These are phyloP conservation scores for Bipolaris sorokiniana DNA, from an alignment of 2,329 filamentous ascomycete genomes.

Conservation along the genomic window DNA sequence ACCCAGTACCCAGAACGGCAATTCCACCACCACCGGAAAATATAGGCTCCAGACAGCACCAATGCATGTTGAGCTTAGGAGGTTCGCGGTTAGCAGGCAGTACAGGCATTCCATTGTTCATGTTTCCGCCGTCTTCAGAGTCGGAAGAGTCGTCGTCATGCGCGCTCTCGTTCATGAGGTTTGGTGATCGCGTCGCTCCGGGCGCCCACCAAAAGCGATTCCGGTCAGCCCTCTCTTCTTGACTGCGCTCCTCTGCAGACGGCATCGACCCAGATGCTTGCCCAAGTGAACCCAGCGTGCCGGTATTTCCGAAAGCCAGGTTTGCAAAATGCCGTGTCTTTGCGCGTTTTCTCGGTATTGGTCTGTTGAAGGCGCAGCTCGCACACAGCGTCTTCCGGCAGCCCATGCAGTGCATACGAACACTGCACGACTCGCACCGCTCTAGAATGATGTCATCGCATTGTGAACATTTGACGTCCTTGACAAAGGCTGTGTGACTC, in stretches of 20 bases:
- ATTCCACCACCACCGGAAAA: constrained; percentile 67
- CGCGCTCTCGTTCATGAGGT: constrained; percentile 62
- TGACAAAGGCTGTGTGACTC: constrained; percentile 61
- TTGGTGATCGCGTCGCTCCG: constrained; percentile 61
- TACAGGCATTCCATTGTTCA: constrained; percentile 46
- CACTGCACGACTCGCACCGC: constrained; percentile 65
- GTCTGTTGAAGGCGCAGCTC: constrained; percentile 64
- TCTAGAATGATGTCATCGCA: constrained; percentile 62
- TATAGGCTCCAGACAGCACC: constrained; percentile 66
- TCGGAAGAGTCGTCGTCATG: constrained; percentile 48
- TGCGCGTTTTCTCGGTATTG: constrained; percentile 52
- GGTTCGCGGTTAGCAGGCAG: constrained; percentile 47
- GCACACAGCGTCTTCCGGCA: constrained; percentile 66
- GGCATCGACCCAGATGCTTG: constrained; percentile 40
- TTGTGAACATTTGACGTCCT: constrained; percentile 60
- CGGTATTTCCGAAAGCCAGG: constrained; percentile 43
- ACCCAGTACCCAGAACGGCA: constrained; percentile 58
- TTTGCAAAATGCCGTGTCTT: constrained; percentile 49
- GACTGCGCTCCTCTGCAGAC: constrained; percentile 31
- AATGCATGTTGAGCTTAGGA: constrained; percentile 62
- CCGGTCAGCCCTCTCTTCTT: constrained; percentile 28
- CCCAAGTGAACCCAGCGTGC: constrained; percentile 34
- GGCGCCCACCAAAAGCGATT: constrained; percentile 65
- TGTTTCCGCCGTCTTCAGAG: constrained; percentile 44
- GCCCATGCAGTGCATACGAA: constrained; percentile 66